A percentile compares a stretch with the other conserved stretches of the same genome.
Conservation (phyloP, 805 yeast genomes). For the Kodamaea laetipori region DNA sequence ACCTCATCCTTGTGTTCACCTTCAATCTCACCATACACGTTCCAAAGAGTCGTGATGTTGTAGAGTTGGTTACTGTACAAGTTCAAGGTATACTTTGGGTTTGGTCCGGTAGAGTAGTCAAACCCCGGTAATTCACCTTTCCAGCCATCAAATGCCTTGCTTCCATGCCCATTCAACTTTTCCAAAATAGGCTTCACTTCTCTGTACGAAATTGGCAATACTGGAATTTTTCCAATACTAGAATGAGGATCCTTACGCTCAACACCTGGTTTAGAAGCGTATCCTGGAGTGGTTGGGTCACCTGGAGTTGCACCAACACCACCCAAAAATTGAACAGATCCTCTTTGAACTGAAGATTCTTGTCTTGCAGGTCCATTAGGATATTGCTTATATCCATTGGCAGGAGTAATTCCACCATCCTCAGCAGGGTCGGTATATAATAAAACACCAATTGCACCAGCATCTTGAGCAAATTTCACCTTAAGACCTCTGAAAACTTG, state of each 20-base stretch:
- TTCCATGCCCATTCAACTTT: conserved; percentile 40
- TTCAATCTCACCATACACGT: conserved; percentile 47
- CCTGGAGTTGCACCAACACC: conserved; percentile 60
- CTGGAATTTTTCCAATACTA: conserved; percentile 42
- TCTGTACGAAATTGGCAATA: conserved; percentile 45
- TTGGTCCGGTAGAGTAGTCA: conserved; percentile 44
- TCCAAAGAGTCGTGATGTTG: conserved; percentile 44
- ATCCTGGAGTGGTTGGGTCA: conserved; percentile 78
- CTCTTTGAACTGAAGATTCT: conserved; percentile 61
- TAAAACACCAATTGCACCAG: conserved; percentile 65
- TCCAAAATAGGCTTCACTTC: conserved; percentile 47
- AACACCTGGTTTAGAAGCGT: conserved; percentile 52
- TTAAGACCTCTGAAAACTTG: conserved; percentile 55
- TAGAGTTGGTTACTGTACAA: conserved; percentile 43
- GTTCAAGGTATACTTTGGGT: conserved; percentile 36
- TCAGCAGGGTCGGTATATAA: conserved; percentile 61
- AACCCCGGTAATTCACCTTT: conserved; percentile 43
- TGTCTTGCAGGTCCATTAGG: conserved; percentile 71
- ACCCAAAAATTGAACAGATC: conserved; percentile 57
- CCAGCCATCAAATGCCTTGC: conserved; percentile 32
- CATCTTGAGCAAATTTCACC: conserved; percentile 59
- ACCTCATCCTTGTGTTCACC: conserved; percentile 43
- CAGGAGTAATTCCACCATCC: conserved; percentile 56
- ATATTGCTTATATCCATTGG: conserved; percentile 56
- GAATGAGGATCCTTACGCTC: conserved; percentile 38